Base-by-base conservation (phyloP, 805 yeast species). In the Sugiyamaella lignohabitans region DNA sequence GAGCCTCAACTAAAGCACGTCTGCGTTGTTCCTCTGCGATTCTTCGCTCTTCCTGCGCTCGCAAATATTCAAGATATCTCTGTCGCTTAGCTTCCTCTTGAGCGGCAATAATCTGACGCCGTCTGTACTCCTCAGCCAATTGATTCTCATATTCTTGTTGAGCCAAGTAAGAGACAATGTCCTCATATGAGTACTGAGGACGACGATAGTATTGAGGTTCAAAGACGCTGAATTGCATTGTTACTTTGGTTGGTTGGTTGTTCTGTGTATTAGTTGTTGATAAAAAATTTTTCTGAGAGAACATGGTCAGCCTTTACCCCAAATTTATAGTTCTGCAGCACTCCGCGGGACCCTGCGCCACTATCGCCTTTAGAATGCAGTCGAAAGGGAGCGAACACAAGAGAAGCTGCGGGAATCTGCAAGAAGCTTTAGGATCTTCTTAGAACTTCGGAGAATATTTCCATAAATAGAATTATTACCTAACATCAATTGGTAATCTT, bases 81-180 rank as follows among this genome's bases (percentile, higher is more conserved):
- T 21, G 37, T 38, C 46, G 35, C 11, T 34, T n/a, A 11, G 32
- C 38, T 29, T 35, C 36, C 18, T 39, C 41, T 20, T 19, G 21
- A 16, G 39, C 45, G 34, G 30, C 37, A 32, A 43, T 35, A 5
- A 19, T 14, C 32, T 47, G 47, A 10, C 38, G 48, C 4, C 42
- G 47, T 16, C 43, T 38, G 37, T 48, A 43, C 30, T 37, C 42
- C 30, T 48, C 47, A 17, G 49, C 49, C 14, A 38, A 18, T 27
- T 48, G 45, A 3, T 38, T 30, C 37, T 49, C 49, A 29, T 46
- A 43, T 4, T 45, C 50, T 32, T 45, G 46, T 14, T 38, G 44
- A 16, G 47, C 47, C 11, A 50, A 37, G 29, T 4, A 43, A 24
- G 40, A 17, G 29, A 38, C 37, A 5, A 24, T 19, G 27, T 38